A percentile compares a stretch with the other conserved stretches of the same genome.
Evolutionary conservation across 2,329 filamentous ascomycete species (phyloP).

Genomic region (Pestalotiopsis sp.): DNA sequence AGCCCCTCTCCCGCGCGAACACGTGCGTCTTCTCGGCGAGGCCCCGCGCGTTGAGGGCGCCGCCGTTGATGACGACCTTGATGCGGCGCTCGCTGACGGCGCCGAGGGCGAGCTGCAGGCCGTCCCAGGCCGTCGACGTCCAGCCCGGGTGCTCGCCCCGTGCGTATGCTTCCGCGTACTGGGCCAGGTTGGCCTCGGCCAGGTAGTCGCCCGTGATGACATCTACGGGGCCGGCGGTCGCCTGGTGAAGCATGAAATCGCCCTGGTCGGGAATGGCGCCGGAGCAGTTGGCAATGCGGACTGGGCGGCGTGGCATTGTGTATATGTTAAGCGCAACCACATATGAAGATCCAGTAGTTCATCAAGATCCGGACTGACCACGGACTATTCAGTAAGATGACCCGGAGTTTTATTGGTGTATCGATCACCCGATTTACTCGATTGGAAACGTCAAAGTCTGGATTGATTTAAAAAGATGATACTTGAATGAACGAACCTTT

Average conservation of each 20-base stretch:
- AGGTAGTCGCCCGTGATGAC: constrained; percentile 44
- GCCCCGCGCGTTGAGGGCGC: constrained; percentile 53
- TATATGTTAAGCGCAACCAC: background rate
- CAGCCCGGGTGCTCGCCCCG: constrained; percentile 33
- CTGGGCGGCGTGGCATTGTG: constrained; percentile 18
- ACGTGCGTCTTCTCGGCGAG: constrained; percentile 57
- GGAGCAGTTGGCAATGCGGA: constrained; percentile 27
- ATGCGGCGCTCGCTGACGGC: constrained; percentile 42
- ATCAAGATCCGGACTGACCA: background rate
- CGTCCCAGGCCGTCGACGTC: constrained; percentile 37
- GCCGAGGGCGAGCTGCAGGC: constrained; percentile 21
- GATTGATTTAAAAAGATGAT: background rate
- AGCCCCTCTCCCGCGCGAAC: constrained; percentile 30
- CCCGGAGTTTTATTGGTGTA: background rate
- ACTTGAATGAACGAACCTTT: background rate
- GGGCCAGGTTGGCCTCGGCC: constrained; percentile 54
- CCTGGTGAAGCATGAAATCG: constrained; percentile 24
- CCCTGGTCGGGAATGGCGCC: constrained; percentile 23
- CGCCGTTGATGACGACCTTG: constrained; percentile 57
- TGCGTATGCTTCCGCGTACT: constrained; percentile 36
- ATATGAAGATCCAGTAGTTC: background rate
- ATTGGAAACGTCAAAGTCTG: background rate
- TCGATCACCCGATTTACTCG: background rate
- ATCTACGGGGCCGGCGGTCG: constrained; percentile 39
- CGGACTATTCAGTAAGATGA: background rate